Base-by-base conservation (phyloP, 805 yeast species). In the Torulaspora gathmanii region DNA sequence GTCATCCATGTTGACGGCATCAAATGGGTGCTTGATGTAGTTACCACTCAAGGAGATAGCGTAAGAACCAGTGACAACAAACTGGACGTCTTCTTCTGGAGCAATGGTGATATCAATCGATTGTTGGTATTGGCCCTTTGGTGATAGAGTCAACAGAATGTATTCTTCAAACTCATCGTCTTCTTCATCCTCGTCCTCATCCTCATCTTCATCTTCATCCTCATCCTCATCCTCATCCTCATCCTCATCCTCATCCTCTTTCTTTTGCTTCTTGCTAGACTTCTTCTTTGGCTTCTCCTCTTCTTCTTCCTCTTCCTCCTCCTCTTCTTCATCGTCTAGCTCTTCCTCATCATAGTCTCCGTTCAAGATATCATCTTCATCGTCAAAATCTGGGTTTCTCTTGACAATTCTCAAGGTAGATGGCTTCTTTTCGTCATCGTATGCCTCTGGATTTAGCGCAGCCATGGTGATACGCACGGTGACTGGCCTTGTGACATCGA, bases 51-150 rank as follows among this genome's bases (percentile, higher is more conserved):
- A 73, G 68, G 91, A 95, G 55, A 93, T 76, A 55, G 95, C 85
- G 74, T 89, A 91, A 22, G 97, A 88, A 64, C 99, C 99, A 51
- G 96, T 85, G 46, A 86, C 97, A 63, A 88, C 95, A 63, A 93
- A 93, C 74, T 75, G 82, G 51, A 93, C 88, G 64, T 90, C 95
- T 73, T 93, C 99, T 61, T 82, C 91, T 61, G 98, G 95, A 44
- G 83, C 78, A 62, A 93, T 84, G 61, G 95, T 86, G 54, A 93
- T 71, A 64, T 93, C 97, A 46, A 93, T 67, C 45, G 95, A 74
- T 76, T 91, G 98, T 75, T 93, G 99, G 69, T 67, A 84, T 67
- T 82, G 87, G 44, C 76, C 64, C 62, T 82, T 75, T 69, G 99
- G 98, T 44, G 95, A 82, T 53, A 93, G 77, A 44, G 99, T 93